Base-by-base conservation (phyloP, 805 yeast species). In the Suhomyces kilbournensis region DNA sequence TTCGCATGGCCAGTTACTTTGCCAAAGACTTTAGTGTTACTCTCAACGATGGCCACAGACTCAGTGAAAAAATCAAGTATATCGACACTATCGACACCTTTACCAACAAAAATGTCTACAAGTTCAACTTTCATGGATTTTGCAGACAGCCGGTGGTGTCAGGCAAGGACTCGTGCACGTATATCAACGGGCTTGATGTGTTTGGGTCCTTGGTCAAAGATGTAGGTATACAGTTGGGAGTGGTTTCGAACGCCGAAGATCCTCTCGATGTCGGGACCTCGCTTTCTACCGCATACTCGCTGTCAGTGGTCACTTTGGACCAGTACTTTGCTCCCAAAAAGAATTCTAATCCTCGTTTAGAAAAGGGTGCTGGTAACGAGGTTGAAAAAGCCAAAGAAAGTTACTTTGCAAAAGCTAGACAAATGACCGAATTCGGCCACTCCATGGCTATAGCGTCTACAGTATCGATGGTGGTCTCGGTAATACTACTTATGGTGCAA, bases 201-300 rank as follows among this genome's bases (percentile, higher is more conserved):
- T 64, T 78, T 7, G 68, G 80, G 7, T 76, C 77, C 12, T 63
- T 81, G 14, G 69, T 81, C 9, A 69, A 76, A 51, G 86, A 82
- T 62, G 71, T 83, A 10, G 83, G 82, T 3, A 66, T 65, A 2
- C 82, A 77, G 55, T 63, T 79, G 40, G 78, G 75, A 8, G 61
- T 62, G 23, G 62, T 75, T 23, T 72, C 82, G 3, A 67, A 68
- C 46, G 61, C 71, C 51, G 70, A 76, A 5, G 70, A 77, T 55
- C 66, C 77, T 6, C 42, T 46, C 2, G 56, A 53, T 20, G 57
- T 63, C 28, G 64, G 53, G 14, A 22, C 46, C 10, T 44, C 55
- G 34, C 47, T 57, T 25, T 45, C 39, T 6, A 45, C 52, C 5
- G 50, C 56, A 7, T 57, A 57, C 43, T 19, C 30, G 15, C 50